Base-by-base conservation (phyloP, 2,329 filamentous ascomycete species). In the Colletotrichum sp. region DNA sequence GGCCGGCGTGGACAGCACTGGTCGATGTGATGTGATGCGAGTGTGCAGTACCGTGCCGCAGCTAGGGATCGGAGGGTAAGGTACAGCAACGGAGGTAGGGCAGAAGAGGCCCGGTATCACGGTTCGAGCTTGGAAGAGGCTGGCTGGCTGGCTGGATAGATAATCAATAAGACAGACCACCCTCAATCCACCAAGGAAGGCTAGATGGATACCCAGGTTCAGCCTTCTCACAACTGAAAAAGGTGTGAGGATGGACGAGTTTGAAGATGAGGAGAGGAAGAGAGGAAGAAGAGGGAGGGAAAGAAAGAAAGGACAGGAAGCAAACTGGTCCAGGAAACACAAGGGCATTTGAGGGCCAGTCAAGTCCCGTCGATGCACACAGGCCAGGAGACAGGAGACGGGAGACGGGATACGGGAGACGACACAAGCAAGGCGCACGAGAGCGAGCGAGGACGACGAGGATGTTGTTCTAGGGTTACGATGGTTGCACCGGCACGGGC, bases 21-120 rank as follows among this genome's bases (percentile, higher is more conserved):
- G 19, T 71, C 52, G 64, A 69, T 67, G 72, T 61, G 72, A 71
- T 74, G 67, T 66, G 72, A 75, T 74, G 66, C 39, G 67, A 64
- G 68, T 67, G 63, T 76, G 72, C 69, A 72, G 72, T 72, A 44
- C 63, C 63, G 69, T 72, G 73, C 55, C 63, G 73, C 69, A 63
- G 36, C 69, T 68, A 68, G 39, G 64, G 69, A 72, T 76, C 57
- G 69, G 69, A 39, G 69, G 27, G 55, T 34, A 62, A 68, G 73
- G 73, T 67, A 68, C 70, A 62, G 69, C 30, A 61, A 30, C 19
- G 19, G 57, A 30, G 16, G 57, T 64, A 68, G 34, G 70, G 32
- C 52, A 32, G 44, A 44, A 8, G 36, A 65, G 67, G 70, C 71
- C 57, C 71, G 22, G 61, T 77, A 77, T 77, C 61, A 29, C 71